Evolutionary conservation across 2,329 filamentous ascomycete genomes (phyloP), one percentile per base, ranked within the genome.

Genomic region (Calonectria leucothoes): DNA sequence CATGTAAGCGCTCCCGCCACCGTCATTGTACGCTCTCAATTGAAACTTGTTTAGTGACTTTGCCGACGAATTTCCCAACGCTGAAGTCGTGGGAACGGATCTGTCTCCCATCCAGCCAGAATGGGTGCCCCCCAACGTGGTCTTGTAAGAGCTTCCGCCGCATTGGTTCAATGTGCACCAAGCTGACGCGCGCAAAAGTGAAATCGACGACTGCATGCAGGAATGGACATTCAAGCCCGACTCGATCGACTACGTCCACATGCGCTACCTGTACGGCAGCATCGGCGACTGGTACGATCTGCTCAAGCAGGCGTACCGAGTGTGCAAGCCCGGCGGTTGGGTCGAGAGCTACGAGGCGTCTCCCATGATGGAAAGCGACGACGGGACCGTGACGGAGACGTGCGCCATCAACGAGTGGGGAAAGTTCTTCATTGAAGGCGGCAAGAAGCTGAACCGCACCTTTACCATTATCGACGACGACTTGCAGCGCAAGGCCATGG

Each of bases 201-300:
- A 78, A 3, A 78, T 78, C 25, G 76, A 85, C 83, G 63, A 84
- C 81, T 75, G 82, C 71, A 74, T 81, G 59, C 68, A 81, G 73
- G 45, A 79, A 23, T 83, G 82, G 82, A 83, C 81, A 0, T 83
- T 78, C 4, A 55, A 70, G 2, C 65, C 68, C 0, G 64, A 75
- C 59, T 82, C 85, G 10, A 91, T 92, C 76, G 91, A 93, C 81
- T 91, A 88, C 73, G 88, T 93, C 45, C 92, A 93, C 78, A 89
- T 90, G 12, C 88, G 89, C 37, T 86, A 89, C 74, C 83, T 93
- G 71, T 84, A 88, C 0, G 91, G 91, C 52, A 87, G 88, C 70
- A 88, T 93, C 67, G 82, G 84, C 4, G 90, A 92, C 74, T 93
- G 91, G 83, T 85, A 86, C 31, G 84, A 86, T 12, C 81, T 93